Evolutionary conservation across 345 rosid genomes (phyloP).

Genomic region (Melaleuca quinquenervia): DNA sequence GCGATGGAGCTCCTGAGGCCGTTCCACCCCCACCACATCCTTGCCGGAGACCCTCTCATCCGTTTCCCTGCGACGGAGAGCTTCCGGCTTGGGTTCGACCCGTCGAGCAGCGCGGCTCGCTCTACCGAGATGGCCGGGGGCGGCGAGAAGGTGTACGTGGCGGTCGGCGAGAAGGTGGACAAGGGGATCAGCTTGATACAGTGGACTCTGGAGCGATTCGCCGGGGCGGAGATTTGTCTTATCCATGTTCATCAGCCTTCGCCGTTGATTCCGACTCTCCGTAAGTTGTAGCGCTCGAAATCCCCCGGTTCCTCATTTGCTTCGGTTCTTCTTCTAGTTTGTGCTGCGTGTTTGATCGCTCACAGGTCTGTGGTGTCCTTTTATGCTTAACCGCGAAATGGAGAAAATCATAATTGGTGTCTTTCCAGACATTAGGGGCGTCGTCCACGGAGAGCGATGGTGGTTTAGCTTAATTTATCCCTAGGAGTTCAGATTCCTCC

Average conservation of each 20-base stretch:
- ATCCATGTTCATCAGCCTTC: constrained; percentile 61
- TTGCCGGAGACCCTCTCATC: constrained; percentile 1
- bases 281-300: constrained; percentile 7
- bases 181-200: constrained; percentile 34
- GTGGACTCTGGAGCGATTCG: constrained; percentile 33
- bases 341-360: not conserved
- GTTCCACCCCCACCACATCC: constrained; percentile 6
- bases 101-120: constrained; percentile 3
- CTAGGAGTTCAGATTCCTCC: not conserved
- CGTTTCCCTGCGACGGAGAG: constrained; percentile 6
- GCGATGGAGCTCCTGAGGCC: constrained; percentile 30
- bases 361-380: not conserved
- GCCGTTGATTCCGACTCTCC: constrained; percentile 47
- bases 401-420: not conserved
- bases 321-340: not conserved
- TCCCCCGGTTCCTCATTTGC: not conserved
- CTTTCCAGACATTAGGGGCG: not conserved
- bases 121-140: constrained; percentile 15
- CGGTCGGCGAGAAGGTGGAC: constrained; percentile 41
- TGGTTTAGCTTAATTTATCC: not conserved
- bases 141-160: constrained; percentile 39
- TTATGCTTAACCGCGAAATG: not conserved
- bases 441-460: not conserved
- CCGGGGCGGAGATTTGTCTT: constrained; percentile 30
- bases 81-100: not conserved